Evolutionary conservation across 2,329 filamentous ascomycete genomes (phyloP).

Genomic region (Alternaria conjuncta): DNA sequence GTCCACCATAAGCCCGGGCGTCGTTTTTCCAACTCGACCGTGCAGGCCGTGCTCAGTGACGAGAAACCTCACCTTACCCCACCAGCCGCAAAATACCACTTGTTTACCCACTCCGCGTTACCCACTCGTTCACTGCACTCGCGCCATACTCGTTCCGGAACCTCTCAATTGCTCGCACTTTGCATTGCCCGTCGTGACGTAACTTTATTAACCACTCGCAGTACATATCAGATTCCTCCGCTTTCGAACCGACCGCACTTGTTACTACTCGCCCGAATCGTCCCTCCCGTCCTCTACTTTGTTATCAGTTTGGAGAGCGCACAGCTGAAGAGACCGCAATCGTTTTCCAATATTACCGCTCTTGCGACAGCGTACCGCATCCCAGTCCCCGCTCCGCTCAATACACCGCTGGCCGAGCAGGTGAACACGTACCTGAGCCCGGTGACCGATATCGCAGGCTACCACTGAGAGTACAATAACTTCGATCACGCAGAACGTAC

Average conservation of each 20-base stretch:
- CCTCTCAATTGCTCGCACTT: neutral
- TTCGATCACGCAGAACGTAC: neutral
- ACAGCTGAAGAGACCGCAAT: neutral
- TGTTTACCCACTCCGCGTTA: neutral
- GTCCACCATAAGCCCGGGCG: constrained; percentile 3
- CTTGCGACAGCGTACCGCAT: neutral
- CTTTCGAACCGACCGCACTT: neutral
- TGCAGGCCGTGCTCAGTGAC: constrained; percentile 22
- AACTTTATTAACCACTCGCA: neutral
- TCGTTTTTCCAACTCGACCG: constrained; percentile 3
- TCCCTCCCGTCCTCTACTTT: neutral
- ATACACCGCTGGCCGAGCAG: constrained; percentile 13
- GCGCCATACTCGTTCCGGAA: neutral
- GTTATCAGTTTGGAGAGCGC: neutral
- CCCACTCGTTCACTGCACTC: neutral
- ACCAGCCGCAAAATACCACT: neutral
- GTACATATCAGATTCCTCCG: neutral
- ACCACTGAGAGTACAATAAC: constrained; percentile 11
- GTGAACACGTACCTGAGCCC: constrained; percentile 3
- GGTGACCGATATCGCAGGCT: constrained; percentile 9
- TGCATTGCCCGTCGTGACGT: neutral
- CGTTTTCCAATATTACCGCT: neutral
- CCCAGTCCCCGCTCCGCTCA: constrained; percentile 4
- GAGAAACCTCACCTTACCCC: constrained; percentile 16
- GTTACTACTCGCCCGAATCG: neutral